A percentile compares a stretch with the other conserved stretches of the same genome.
Conservation (phyloP, 805 yeast genomes). For the Candida broadrunensis region DNA sequence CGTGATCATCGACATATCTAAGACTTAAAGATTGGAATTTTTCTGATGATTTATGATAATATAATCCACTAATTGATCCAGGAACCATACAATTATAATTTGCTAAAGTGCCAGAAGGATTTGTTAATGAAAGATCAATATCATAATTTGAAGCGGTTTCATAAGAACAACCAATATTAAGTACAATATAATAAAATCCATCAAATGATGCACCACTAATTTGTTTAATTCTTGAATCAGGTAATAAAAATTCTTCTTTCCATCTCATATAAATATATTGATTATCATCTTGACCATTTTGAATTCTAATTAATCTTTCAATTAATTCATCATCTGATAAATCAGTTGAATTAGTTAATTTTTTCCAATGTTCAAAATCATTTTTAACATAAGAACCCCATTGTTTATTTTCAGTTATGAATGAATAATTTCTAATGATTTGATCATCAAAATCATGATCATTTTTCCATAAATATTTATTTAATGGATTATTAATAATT, state of each 20-base stretch:
- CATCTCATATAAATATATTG: slow-evolving; percentile 78
- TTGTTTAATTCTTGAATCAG: slow-evolving; percentile 66
- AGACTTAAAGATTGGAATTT: slow-evolving; percentile 76
- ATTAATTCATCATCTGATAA: slow-evolving; percentile 40
- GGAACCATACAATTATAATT: slow-evolving; percentile 24
- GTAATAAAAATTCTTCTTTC: slow-evolving; percentile 87
- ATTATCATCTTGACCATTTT: slow-evolving; percentile 25
- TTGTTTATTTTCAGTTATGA: slow-evolving; percentile 52
- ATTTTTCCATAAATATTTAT: slow-evolving; percentile 18
- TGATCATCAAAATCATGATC: slow-evolving; percentile 5
- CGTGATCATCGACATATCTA: slow-evolving; percentile 48
- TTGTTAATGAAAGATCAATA: neutral
- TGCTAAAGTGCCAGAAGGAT: neutral
- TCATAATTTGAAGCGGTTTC: neutral
- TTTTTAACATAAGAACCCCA: slow-evolving; percentile 51
- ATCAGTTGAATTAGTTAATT: slow-evolving; percentile 47
- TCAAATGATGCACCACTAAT: slow-evolving; percentile 80
- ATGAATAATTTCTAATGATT: slow-evolving; percentile 38
- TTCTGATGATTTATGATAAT: slow-evolving; percentile 78
- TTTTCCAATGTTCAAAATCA: slow-evolving; percentile 52
- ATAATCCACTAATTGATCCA: slow-evolving; percentile 76
- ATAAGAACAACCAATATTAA: slow-evolving; percentile 57
- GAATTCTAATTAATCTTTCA: slow-evolving; percentile 25
- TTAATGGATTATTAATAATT: slow-evolving; percentile 52
- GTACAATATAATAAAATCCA: slow-evolving; percentile 86